Conservation (phyloP, 73 alveolate genomes). For the Diophrys appendiculata region DNA sequence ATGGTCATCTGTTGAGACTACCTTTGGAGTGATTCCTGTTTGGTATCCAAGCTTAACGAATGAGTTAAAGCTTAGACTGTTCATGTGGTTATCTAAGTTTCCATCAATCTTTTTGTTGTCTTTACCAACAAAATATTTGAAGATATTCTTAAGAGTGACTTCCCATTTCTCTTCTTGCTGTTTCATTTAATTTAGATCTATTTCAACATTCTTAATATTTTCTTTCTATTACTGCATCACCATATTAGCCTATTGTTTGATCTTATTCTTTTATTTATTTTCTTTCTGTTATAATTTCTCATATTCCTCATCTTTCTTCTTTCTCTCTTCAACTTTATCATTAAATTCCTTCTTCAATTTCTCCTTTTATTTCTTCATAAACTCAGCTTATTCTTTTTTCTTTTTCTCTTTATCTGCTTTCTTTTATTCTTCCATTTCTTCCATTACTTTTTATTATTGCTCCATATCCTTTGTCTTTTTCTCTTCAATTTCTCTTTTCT, state of each 20-base stretch:
- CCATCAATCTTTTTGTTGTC: conserved; percentile 48
- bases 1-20: conserved; percentile 49
- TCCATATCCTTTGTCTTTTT: conserved; percentile 20
- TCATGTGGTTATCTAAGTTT: conserved; percentile 27
- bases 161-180: conserved; percentile 32
- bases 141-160: conserved; percentile 17
- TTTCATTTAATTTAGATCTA: conserved; percentile 10
- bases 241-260: conserved; percentile 15
- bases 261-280: conserved; percentile 31
- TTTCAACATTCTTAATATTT: conserved; percentile 6
- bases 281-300: conserved; percentile 17
- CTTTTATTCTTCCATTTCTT: conserved; percentile 28
- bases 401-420: conserved; percentile 11
- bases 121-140: conserved; percentile 44
- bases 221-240: conserved; percentile 25
- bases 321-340: conserved; percentile 13
- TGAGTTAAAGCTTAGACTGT: conserved; percentile 36
- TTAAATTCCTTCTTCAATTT: conserved; percentile 30
- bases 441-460: not conserved
- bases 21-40: conserved; percentile 42
- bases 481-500: conserved; percentile 16
- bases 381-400: conserved; percentile 8
- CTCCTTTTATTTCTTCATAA: conserved; percentile 32
- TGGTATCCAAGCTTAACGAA: conserved; percentile 57
- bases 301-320: conserved; percentile 17